Conservation (phyloP, 192 early-diverging fungal species). For the Spinellus fusiger region DNA sequence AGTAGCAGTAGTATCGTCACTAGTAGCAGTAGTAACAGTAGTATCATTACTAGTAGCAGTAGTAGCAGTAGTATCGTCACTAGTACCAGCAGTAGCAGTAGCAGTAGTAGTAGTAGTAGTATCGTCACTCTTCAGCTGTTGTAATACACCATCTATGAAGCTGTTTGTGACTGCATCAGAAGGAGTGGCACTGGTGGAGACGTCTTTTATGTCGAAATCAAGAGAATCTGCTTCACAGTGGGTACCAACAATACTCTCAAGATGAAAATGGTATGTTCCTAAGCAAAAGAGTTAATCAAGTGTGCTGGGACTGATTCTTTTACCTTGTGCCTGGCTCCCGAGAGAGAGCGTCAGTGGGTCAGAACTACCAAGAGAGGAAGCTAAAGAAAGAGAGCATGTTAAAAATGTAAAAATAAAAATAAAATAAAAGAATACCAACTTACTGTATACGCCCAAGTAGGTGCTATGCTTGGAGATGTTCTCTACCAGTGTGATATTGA, state of each 20-base stretch:
- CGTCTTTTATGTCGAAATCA: conserved; percentile 4
- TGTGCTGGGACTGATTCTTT: too few species aligned
- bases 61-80: background rate
- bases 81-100: background rate
- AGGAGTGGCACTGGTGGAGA: background rate
- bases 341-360: too few species aligned
- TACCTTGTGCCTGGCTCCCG: too few species aligned
- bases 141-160: background rate
- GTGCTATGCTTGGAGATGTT: background rate
- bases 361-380: too few species aligned
- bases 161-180: background rate
- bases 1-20: too few species aligned
- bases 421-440: conserved; percentile 2
- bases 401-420: background rate
- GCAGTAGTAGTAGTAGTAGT: background rate
- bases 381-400: background rate
- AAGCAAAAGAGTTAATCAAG: too few species aligned
- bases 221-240: conserved; percentile 8
- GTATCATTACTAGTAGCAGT: background rate
- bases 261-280: conserved; percentile 15
- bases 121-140: background rate
- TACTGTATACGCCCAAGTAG: conserved; percentile 5
- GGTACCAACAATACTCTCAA: background rate
- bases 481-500: conserved; percentile 13
- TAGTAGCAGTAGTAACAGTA: too few species aligned